phyloP scores from a whole-genome alignment of 768 basidiomycete species.

The Boletus fagicola region DNA sequence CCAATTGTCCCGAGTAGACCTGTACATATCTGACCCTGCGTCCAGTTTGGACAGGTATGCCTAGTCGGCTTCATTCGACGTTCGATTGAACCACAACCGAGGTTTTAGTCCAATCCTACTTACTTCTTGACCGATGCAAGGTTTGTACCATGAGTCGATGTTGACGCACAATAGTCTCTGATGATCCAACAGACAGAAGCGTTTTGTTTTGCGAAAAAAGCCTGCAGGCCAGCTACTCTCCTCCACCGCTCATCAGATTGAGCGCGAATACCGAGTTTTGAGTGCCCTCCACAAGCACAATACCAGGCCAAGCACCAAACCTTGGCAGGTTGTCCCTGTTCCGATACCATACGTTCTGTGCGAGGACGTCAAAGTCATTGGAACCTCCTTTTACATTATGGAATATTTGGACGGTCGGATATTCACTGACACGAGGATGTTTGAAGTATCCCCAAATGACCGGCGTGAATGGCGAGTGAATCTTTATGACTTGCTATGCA shows the following conservation, averaged over 20 bases:
- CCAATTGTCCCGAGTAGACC: not conserved
- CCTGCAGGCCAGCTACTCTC: conserved; percentile 86
- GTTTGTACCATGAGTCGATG: conserved; percentile 38
- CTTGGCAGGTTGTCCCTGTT: conserved; percentile 66
- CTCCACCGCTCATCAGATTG: conserved; percentile 91
- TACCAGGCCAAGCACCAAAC: conserved; percentile 44
- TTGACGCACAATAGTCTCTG: conserved; percentile 1
- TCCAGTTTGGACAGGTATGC: conserved; percentile 83
- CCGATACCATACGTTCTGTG: conserved; percentile 84
- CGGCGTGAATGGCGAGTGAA: conserved; percentile 65
- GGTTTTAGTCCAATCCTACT: conserved; percentile 84
- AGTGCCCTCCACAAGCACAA: conserved; percentile 77
- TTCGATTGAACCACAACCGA: conserved; percentile 2
- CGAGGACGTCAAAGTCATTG: conserved; percentile 71
- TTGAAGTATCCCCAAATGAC: conserved; percentile 58
- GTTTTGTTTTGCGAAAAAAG: conserved; percentile 90
- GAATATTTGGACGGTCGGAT: conserved; percentile 93
- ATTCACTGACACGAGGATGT: conserved; percentile 83
- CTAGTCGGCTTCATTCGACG: not conserved
- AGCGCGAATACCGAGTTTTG: conserved; percentile 87
- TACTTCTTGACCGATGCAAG: conserved; percentile 84
- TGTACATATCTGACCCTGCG: conserved; percentile 1
- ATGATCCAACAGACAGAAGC: conserved; percentile 40
- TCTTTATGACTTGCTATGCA: not conserved
- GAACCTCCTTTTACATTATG: conserved; percentile 96